Evolutionary conservation across 2,329 filamentous ascomycete genomes (phyloP), one percentile per base, ranked within the genome.

Genomic region (Tolypocladium pustulatum): DNA sequence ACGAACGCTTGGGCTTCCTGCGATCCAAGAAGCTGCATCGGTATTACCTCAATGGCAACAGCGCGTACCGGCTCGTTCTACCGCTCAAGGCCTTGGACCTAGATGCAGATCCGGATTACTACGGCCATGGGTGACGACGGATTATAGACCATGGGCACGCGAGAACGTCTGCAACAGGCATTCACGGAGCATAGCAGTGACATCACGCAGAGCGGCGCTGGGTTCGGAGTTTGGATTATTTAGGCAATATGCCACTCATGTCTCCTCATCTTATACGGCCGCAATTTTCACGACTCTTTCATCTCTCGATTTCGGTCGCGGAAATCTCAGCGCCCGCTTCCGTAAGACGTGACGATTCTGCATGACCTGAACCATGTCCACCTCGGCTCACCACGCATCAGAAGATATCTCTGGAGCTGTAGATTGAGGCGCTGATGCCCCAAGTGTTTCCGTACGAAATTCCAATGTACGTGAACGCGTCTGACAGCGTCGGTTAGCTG

Each of bases 41-140:
- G 51, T 99, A 99, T 70, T 99, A 99, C 67, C 77, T 99, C 46
- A 99, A 97, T 69, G 94, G 94, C 13, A 99, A 91, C 70, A 96
- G 91, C 58, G 94, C 94, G 2, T 99, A 94, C 71, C 82, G 94
- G 49, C 78, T 99, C 56, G 86, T 97, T 8, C 73, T 99, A 41
- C 87, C 92, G 62, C 75, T 97, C 57, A 92, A 88, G 69, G 66
- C 75, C 3, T 63, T 76, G 41, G 76, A 80, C 54, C 67, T 72
- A 3, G 76, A 79, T 56, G 68, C 68, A 8, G 68, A 68, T 4
- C 64, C 70, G 9, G 72, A 74, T 37, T 72, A 70, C 3, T 68
- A 73, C 27, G 71, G 72, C 30, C 71, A 66, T 2, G 68, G 4
- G 71, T n/a, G 55, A 64, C 25, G 30, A n/a, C n/a, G n/a, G n/a